These are phyloP conservation scores for Sugiyamaella qingdaonensis DNA, from an alignment of 805 yeast species.

Conservation along the genomic window DNA sequence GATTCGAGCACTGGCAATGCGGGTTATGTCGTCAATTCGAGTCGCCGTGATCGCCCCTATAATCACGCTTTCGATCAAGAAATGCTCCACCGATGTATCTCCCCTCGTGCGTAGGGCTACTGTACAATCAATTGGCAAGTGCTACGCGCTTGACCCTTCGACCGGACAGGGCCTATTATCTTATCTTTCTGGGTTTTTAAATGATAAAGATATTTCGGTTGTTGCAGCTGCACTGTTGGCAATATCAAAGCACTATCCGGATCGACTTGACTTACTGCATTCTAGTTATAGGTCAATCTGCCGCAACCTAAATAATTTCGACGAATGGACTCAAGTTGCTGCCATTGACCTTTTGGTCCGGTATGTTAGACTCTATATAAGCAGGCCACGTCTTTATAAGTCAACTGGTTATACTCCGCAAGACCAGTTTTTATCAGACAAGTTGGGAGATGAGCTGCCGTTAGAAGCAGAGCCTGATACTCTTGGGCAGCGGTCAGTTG, in stretches of 20 bases:
- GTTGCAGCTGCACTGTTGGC: constrained; percentile 64
- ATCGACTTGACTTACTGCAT: constrained; percentile 64
- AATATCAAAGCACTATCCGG: constrained; percentile 49
- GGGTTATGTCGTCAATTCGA: constrained; percentile 77
- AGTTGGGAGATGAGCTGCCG: constrained; percentile 7
- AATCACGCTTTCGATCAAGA: constrained; percentile 64
- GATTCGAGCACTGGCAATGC: constrained; percentile 65
- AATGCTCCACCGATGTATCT: constrained; percentile 64
- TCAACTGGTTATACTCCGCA: constrained; percentile 16
- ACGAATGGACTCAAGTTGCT: constrained; percentile 65
- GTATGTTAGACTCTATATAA: constrained; percentile 60
- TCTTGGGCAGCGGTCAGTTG: constrained; percentile 2
- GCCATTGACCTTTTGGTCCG: constrained; percentile 60
- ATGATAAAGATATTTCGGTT: constrained; percentile 65
- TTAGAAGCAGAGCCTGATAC: constrained; percentile 25
- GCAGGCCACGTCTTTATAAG: constrained; percentile 45
- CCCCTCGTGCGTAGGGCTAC: constrained; percentile 76
- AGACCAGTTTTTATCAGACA: constrained; percentile 2
- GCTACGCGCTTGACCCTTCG: constrained; percentile 42
- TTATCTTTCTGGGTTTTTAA: constrained; percentile 49
- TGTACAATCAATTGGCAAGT: constrained; percentile 67
- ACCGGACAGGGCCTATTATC: constrained; percentile 47
- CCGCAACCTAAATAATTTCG: constrained; percentile 45
- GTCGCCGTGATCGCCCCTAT: constrained; percentile 81
- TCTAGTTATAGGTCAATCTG: constrained; percentile 61